phyloP scores from a whole-genome alignment of 352 stramenopile genomes.

The Globisporangium rhizosaccharum region DNA sequence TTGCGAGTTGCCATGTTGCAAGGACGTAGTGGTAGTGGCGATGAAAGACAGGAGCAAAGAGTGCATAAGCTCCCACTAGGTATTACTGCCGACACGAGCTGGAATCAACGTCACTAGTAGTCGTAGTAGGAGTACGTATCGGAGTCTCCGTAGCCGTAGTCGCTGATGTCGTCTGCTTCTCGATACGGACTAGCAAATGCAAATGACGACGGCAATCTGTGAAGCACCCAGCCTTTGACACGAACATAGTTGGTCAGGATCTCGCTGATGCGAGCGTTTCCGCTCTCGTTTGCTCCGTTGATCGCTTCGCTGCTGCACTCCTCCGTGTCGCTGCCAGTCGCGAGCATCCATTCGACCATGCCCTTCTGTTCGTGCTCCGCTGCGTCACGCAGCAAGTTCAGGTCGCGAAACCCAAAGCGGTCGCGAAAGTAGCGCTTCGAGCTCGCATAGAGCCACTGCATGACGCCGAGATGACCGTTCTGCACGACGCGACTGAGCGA shows the following conservation, averaged over 20 bases:
- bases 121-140: too few relatives aligned
- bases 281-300: neutral
- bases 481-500: neutral
- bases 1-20: too few relatives aligned
- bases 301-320: neutral
- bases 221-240: neutral
- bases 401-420: neutral
- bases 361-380: neutral
- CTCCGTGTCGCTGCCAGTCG: neutral
- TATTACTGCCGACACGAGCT: neutral
- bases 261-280: neutral
- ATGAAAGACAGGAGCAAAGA: too few relatives aligned
- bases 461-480: neutral
- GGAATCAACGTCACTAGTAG: neutral
- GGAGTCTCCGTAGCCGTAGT: neutral
- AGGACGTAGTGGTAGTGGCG: too few relatives aligned
- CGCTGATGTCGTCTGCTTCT: neutral
- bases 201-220: neutral
- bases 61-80: too few relatives aligned
- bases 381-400: constrained; percentile 1
- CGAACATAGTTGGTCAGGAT: neutral
- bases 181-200: neutral
- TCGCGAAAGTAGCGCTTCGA: neutral
- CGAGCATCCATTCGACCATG: neutral
- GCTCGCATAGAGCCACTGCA: constrained; percentile 3